Evolutionary conservation across 139 green algal species (phyloP).

Genomic region (Ostreobium quekettii): DNA sequence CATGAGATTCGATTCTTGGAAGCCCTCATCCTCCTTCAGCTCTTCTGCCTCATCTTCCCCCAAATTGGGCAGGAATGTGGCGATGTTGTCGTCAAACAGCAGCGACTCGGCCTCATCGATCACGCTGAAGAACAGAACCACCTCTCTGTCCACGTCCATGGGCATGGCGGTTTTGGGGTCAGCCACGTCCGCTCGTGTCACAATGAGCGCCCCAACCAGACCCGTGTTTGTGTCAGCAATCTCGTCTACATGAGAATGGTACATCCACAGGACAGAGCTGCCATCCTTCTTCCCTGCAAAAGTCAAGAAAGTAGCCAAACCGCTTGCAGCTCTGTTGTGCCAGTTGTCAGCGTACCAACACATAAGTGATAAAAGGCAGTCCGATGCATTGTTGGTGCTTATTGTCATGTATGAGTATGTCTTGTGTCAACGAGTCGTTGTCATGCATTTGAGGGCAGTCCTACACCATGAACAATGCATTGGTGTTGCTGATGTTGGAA

Average conservation of each 20-base stretch:
- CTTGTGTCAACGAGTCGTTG: no score
- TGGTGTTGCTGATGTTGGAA: no score
- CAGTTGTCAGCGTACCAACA: no score
- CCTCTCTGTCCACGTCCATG: conserved; percentile 20
- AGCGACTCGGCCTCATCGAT: conserved; percentile 17
- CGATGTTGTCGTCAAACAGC: conserved; percentile 14
- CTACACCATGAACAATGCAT: no score
- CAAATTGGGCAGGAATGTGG: neutral
- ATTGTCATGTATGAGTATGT: no score
- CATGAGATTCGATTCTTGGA: conserved; percentile 25
- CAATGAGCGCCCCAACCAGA: conserved; percentile 20
- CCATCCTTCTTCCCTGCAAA: neutral
- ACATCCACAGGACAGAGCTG: conserved; percentile 18
- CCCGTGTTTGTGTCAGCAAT: conserved; percentile 22
- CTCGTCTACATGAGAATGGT: conserved; percentile 25
- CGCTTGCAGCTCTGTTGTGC: no score
- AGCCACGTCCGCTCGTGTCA: conserved; percentile 13
- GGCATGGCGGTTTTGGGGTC: neutral
- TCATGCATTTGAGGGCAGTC: no score
- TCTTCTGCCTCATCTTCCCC: neutral
- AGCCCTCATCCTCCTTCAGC: conserved; percentile 20
- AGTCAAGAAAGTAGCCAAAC: no score
- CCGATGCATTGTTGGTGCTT: no score
- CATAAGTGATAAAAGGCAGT: no score
- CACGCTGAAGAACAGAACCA: conserved; percentile 29